Percentiles rank a stretch among this genome's conserved stretches.
Evolutionary conservation across 352 stramenopile species (phyloP).

Genomic region (Pythium phragmiticola): DNA sequence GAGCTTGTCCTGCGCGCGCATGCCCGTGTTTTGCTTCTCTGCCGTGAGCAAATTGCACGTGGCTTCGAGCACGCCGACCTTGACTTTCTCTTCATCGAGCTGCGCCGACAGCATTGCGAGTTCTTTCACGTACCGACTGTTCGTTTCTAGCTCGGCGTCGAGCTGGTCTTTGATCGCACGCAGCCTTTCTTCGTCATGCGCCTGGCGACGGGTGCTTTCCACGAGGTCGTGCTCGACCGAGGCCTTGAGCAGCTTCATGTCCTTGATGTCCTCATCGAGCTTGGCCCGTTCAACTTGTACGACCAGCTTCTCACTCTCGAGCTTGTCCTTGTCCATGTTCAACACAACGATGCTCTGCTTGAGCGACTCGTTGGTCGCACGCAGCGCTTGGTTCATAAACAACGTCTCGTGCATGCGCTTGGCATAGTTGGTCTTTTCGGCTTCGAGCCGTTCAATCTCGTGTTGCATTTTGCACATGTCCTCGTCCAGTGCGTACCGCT

Average conservation of each 20-base stretch:
- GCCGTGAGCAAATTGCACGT: constrained; percentile 63
- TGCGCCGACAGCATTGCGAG: constrained; percentile 37
- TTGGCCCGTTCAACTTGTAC: constrained; percentile 36
- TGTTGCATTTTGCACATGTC: constrained; percentile 57
- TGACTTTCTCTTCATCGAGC: constrained; percentile 60
- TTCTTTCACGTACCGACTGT: constrained; percentile 35
- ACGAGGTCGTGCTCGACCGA: constrained; percentile 48
- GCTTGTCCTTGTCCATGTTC: constrained; percentile 63
- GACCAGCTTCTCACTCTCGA: constrained; percentile 35
- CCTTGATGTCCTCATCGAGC: constrained; percentile 30
- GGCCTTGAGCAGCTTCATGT: constrained; percentile 39
- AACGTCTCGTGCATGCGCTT: constrained; percentile 72
- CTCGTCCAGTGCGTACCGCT: constrained; percentile 57
- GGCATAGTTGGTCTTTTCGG: constrained; percentile 57
- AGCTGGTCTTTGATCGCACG: constrained; percentile 72
- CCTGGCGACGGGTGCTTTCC: constrained; percentile 44
- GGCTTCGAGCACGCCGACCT: constrained; percentile 60
- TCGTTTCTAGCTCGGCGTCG: constrained; percentile 51
- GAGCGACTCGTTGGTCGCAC: constrained; percentile 56
- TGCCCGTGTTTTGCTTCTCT: constrained; percentile 76
- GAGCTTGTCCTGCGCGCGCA: constrained; percentile 78
- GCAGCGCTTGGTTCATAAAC: constrained; percentile 75
- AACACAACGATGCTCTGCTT: constrained; percentile 58
- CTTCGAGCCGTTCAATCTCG: constrained; percentile 50
- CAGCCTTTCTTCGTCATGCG: constrained; percentile 46